These are phyloP conservation scores for Hemileccinum impolitum DNA, from an alignment of 768 basidiomycete species.

Conservation along the genomic window DNA sequence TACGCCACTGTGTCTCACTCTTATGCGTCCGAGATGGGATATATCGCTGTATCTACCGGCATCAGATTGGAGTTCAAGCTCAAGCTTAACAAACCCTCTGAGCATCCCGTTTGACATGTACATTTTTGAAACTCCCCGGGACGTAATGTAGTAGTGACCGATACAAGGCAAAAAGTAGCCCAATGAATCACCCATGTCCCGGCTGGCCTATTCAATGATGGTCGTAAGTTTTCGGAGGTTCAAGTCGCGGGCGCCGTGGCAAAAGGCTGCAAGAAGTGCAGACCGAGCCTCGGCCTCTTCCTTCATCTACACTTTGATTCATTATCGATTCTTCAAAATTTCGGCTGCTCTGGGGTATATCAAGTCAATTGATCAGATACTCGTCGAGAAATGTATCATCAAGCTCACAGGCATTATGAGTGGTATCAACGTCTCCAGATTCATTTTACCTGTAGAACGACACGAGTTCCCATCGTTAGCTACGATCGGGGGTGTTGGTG, in stretches of 20 bases:
- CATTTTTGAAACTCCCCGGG: neutral
- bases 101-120: constrained; percentile 1
- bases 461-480: constrained; percentile 15
- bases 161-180: neutral
- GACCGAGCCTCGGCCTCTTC: neutral
- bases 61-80: no score
- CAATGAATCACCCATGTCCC: neutral
- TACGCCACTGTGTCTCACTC: no score
- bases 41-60: no score
- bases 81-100: no score
- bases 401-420: constrained; percentile 1
- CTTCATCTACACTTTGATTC: neutral
- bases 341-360: neutral
- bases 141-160: neutral
- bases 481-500: constrained; percentile 15
- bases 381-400: neutral
- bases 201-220: no score
- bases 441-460: constrained; percentile 12
- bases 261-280: neutral
- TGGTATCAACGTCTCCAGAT: neutral
- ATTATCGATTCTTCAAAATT: no score
- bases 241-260: no score
- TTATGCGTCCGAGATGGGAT: no score
- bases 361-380: neutral
- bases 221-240: neutral